Evolutionary conservation across 495 filamentous ascomycete genomes (phyloP).

Genomic region (Trichoderma parareesei): DNA sequence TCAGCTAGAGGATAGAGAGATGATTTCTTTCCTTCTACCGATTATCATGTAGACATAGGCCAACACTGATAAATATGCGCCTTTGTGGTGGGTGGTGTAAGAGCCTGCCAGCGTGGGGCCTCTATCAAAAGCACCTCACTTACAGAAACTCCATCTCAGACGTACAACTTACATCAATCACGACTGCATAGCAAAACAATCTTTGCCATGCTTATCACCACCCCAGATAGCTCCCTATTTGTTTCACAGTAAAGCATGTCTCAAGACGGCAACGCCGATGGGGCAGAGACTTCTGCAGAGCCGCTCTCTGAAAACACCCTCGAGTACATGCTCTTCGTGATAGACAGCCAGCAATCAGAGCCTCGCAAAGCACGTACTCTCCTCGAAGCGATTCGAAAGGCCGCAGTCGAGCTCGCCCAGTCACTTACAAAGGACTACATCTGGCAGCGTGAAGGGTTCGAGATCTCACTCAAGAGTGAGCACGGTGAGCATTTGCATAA

Average conservation of each 20-base stretch:
- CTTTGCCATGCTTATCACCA: neutral
- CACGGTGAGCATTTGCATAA: constrained; percentile 38
- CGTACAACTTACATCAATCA: neutral
- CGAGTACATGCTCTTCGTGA: constrained; percentile 73
- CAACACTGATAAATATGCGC: neutral
- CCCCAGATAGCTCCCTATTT: neutral
- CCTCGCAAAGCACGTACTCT: constrained; percentile 39
- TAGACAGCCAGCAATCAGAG: constrained; percentile 46
- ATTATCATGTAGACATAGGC: neutral
- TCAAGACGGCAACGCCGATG: neutral
- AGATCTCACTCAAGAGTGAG: constrained; percentile 47
- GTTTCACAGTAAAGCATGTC: constrained; percentile 39
- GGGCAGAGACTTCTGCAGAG: constrained; percentile 17
- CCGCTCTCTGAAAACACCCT: constrained; percentile 78
- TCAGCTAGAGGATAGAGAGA: too few species aligned
- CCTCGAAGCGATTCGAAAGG: constrained; percentile 63
- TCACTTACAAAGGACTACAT: constrained; percentile 73
- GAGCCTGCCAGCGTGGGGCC: neutral
- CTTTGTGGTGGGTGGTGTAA: neutral
- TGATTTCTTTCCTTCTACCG: neutral
- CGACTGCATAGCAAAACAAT: neutral
- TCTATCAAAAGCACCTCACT: neutral
- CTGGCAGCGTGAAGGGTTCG: constrained; percentile 83
- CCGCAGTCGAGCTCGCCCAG: constrained; percentile 53
- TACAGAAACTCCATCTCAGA: neutral